These are phyloP conservation scores for Daedaleopsis sinensis DNA, from an alignment of 768 basidiomycete species.

Conservation along the genomic window DNA sequence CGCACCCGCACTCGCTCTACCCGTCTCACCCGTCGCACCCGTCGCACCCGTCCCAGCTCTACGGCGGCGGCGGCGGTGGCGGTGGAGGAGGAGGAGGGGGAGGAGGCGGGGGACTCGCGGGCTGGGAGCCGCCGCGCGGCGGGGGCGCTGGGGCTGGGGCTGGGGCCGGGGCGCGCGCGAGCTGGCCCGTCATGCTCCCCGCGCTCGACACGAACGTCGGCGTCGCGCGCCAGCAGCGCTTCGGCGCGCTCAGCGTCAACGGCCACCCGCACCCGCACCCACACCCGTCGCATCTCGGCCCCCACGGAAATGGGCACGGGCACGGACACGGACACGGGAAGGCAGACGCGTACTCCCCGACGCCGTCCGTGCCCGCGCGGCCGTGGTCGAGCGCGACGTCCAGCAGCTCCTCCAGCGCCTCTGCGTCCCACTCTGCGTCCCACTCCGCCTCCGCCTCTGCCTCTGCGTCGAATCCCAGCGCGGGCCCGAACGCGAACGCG, in stretches of 20 bases:
- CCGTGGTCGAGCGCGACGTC: constrained; percentile 30
- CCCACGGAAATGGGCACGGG: neutral
- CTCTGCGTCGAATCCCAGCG: neutral
- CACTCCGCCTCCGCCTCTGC: constrained; percentile 10
- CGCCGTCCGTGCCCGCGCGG: constrained; percentile 16
- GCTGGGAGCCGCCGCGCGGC: neutral
- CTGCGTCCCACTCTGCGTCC: constrained; percentile 4
- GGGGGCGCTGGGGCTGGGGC: too few species aligned
- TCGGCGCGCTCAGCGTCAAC: neutral
- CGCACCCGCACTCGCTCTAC: neutral
- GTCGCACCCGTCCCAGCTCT: neutral
- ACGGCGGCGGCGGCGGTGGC: neutral
- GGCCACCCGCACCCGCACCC: too few species aligned
- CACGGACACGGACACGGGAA: constrained; percentile 6
- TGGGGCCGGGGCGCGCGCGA: constrained; percentile 11
- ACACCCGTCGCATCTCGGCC: neutral
- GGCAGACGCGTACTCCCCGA: constrained; percentile 28
- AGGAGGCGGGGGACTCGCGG: neutral
- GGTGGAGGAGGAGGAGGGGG: neutral
- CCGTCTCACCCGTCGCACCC: neutral
- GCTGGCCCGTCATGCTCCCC: constrained; percentile 25
- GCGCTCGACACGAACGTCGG: constrained; percentile 25
- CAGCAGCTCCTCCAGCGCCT: constrained; percentile 26
- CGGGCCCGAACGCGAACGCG: neutral
- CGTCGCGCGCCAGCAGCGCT: constrained; percentile 21